Evolutionary conservation across 2,329 filamentous ascomycete species (phyloP), one percentile per base, ranked within the genome.

Genomic region (Diaporthe aspalathi): DNA sequence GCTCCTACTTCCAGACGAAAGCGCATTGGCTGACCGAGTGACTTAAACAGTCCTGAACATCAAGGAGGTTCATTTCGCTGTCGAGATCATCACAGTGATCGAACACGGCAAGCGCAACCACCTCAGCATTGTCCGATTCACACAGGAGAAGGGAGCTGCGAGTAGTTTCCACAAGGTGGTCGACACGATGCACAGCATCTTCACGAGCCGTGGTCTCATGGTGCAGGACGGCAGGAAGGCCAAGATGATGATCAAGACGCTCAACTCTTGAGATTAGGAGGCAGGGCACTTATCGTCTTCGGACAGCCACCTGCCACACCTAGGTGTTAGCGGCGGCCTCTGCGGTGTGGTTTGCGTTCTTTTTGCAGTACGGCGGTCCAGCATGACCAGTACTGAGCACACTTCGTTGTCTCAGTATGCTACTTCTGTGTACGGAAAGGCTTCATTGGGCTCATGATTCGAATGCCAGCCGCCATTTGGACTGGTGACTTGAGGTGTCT

Each of bases 121-220:
- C 57, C 87, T 98, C 68, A 93, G 92, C 79, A 90, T 98, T 74
- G 90, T 93, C 38, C 92, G 94, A 45, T 94, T 98, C 80, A 95
- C 93, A 1, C 95, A 98, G 78, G 94, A 96, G 78, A 91, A 91
- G 71, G 96, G 95, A n/a, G 95, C 95, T 1, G 94, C 94, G 47
- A 96, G 92, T 76, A 96, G 93, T 76, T 97, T 98, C 83, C 89
- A 94, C 79, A 91, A 90, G 78, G 93, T 97, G 12, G 89, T 97
- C 32, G 92, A 94, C 72, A 92, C 92, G 3, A 86, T 98, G 76
- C 88, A 91, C 74, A 85, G 88, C 24, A 88, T 94, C 20, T 90
- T 97, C 79, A 86, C 85, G 74, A 85, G 85, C 72, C 89, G 91
- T 35, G 86, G 86, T 32, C 83, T 95, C 75, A 82, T 97, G 38